Percentiles rank a stretch among this genome's conserved stretches.
Conservation (phyloP, 1,284 basidiomycete species). For the Cutaneotrichosporon arboriforme region DNA sequence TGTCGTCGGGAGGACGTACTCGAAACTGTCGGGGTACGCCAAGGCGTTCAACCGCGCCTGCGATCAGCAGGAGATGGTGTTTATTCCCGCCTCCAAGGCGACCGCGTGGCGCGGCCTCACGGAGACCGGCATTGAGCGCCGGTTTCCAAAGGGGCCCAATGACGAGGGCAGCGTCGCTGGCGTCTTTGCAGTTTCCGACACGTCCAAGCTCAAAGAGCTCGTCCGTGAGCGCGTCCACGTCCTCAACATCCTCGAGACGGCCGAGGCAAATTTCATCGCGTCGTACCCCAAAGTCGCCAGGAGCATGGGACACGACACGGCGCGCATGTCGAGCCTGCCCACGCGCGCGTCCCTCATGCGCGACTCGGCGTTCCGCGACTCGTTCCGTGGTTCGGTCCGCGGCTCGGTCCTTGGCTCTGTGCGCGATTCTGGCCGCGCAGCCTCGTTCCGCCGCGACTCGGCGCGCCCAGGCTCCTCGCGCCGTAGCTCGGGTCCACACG, state of each 20-base stretch:
- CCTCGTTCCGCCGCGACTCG: no score
- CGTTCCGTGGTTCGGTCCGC: no score
- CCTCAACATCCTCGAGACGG: slow-evolving; percentile 67
- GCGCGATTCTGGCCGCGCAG: no score
- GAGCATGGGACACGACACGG: no score
- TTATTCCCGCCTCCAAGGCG: slow-evolving; percentile 54
- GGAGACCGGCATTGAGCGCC: slow-evolving; percentile 47
- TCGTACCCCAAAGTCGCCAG: slow-evolving; percentile 52
- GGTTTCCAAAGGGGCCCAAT: neutral
- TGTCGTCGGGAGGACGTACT: slow-evolving; percentile 63
- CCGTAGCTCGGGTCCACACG: no score
- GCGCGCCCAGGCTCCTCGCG: no score
- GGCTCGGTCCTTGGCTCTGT: no score
- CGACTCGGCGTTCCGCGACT: no score
- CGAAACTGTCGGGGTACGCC: slow-evolving; percentile 55
- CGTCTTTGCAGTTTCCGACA: slow-evolving; percentile 67
- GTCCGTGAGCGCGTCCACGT: slow-evolving; percentile 67
- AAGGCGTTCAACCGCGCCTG: slow-evolving; percentile 61
- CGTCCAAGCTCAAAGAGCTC: slow-evolving; percentile 43
- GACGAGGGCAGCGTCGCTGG: slow-evolving; percentile 61
- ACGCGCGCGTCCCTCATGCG: no score
- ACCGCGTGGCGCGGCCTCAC: slow-evolving; percentile 63
- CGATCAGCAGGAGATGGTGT: slow-evolving; percentile 65
- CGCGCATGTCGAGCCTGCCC: no score
- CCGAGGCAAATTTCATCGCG: slow-evolving; percentile 68